Evolutionary conservation across 2,329 filamentous ascomycete genomes (phyloP).

Genomic region (Alternaria longipes): DNA sequence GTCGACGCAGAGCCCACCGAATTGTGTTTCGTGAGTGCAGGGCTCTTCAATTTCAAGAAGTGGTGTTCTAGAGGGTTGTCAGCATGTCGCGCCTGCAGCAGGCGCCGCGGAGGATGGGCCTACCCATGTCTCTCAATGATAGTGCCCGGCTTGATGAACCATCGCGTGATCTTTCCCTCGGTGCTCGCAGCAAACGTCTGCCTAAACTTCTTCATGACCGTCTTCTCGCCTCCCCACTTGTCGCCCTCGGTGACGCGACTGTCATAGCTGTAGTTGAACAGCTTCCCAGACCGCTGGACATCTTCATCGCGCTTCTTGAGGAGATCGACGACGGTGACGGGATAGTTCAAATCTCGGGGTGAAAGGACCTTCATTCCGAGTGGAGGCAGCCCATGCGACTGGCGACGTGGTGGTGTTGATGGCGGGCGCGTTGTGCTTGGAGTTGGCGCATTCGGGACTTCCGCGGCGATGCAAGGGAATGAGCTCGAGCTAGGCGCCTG

Average conservation of each 20-base stretch:
- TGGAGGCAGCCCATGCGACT: slow-evolving; percentile 44
- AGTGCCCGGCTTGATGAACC: slow-evolving; percentile 75
- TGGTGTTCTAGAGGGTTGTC: slow-evolving; percentile 55
- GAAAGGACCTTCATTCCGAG: slow-evolving; percentile 60
- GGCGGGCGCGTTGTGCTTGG: slow-evolving; percentile 39
- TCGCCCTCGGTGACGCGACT: slow-evolving; percentile 74
- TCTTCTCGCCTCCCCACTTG: slow-evolving; percentile 76
- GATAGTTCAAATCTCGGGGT: slow-evolving; percentile 76
- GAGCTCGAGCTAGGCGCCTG: background rate
- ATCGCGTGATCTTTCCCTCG: slow-evolving; percentile 79
- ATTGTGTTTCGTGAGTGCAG: slow-evolving; percentile 91
- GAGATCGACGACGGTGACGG: slow-evolving; percentile 89
- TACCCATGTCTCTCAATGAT: slow-evolving; percentile 63
- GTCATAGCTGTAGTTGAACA: slow-evolving; percentile 89
- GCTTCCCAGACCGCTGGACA: slow-evolving; percentile 77
- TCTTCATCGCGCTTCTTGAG: slow-evolving; percentile 78
- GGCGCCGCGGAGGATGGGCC: slow-evolving; percentile 23
- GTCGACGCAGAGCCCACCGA: slow-evolving; percentile 85
- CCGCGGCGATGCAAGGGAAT: slow-evolving; percentile 10
- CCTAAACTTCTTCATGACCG: slow-evolving; percentile 74
- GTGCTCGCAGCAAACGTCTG: slow-evolving; percentile 83
- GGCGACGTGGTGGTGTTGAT: slow-evolving; percentile 20
- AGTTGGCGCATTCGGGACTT: slow-evolving; percentile 46
- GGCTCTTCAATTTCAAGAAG: slow-evolving; percentile 86
- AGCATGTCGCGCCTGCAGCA: slow-evolving; percentile 13